A percentile compares a stretch with the other conserved stretches of the same genome.
Evolutionary conservation across 2,329 filamentous ascomycete species (phyloP).

Genomic region (Zymoseptoria passerinii): DNA sequence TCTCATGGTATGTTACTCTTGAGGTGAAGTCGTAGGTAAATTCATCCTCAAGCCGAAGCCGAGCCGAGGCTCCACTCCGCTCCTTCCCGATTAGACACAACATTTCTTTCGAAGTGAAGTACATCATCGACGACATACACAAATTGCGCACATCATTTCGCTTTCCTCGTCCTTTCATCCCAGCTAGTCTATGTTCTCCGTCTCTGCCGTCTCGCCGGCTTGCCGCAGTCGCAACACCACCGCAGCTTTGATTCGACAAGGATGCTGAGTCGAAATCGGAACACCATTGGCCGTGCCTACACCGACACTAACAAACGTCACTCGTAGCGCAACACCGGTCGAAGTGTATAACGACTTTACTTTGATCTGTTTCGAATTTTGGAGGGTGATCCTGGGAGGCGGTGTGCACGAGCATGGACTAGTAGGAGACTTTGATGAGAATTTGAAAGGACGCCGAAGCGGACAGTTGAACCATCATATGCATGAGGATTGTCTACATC

Average conservation of each 20-base stretch:
- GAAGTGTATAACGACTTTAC: not conserved
- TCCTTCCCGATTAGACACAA: not conserved
- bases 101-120: too few relatives aligned
- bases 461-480: too few relatives aligned
- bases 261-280: not conserved
- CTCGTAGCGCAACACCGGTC: not conserved
- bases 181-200: too few relatives aligned
- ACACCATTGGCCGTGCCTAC: not conserved
- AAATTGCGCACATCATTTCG: too few relatives aligned
- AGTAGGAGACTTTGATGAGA: not conserved
- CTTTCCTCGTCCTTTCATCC: too few relatives aligned
- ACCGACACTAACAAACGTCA: not conserved
- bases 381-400: not conserved
- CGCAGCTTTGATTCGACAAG: not conserved
- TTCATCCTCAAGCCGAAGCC: not conserved
- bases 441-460: too few relatives aligned
- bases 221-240: too few relatives aligned
- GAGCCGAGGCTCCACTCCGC: not conserved
- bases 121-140: too few relatives aligned
- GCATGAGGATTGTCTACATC: not conserved
- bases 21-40: not conserved
- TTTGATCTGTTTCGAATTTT: not conserved
- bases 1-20: not conserved
- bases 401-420: not conserved
- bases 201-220: too few relatives aligned